Percentiles rank a stretch among this genome's conserved stretches.
Evolutionary conservation across 805 yeast genomes (phyloP).

Genomic region (Teunomyces pallodes): DNA sequence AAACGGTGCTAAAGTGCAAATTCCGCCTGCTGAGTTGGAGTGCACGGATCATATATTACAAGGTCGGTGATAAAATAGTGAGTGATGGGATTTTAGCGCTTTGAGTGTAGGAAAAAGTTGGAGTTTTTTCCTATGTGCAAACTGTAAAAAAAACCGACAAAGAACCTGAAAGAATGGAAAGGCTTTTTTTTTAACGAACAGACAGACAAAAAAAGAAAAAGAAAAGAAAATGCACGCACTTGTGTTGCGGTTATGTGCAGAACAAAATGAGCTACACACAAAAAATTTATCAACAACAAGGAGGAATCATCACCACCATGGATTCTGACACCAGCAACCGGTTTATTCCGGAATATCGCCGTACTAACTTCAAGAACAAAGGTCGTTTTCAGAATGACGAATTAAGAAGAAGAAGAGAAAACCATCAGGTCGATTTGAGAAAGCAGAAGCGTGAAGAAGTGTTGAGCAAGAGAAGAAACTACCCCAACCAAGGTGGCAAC

Average conservation of each 20-base stretch:
- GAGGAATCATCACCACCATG: conserved; percentile 39
- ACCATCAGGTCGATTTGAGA: conserved; percentile 93
- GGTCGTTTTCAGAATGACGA: conserved; percentile 93
- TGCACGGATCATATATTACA: not conserved
- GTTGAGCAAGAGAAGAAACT: conserved; percentile 88
- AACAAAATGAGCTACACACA: not conserved
- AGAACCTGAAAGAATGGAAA: no score
- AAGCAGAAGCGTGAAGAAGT: conserved; percentile 96
- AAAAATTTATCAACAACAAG: conserved; percentile 4
- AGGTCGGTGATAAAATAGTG: not conserved
- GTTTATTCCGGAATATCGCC: conserved; percentile 96
- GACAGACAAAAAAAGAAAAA: no score
- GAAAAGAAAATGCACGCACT: no score
- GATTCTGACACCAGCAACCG: conserved; percentile 73
- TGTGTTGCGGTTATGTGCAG: not conserved
- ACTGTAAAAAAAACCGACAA: not conserved
- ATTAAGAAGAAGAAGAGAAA: conserved; percentile 96
- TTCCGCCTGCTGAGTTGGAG: conserved; percentile 1
- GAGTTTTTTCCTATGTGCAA: not conserved
- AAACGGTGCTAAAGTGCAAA: not conserved
- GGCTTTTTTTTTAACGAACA: not conserved
- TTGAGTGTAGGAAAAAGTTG: no score
- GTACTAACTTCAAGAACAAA: conserved; percentile 93
- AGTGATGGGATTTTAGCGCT: not conserved
- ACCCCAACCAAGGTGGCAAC: conserved; percentile 37